phyloP scores from a whole-genome alignment of 768 basidiomycete species.

The Rhodotorula diobovata region DNA sequence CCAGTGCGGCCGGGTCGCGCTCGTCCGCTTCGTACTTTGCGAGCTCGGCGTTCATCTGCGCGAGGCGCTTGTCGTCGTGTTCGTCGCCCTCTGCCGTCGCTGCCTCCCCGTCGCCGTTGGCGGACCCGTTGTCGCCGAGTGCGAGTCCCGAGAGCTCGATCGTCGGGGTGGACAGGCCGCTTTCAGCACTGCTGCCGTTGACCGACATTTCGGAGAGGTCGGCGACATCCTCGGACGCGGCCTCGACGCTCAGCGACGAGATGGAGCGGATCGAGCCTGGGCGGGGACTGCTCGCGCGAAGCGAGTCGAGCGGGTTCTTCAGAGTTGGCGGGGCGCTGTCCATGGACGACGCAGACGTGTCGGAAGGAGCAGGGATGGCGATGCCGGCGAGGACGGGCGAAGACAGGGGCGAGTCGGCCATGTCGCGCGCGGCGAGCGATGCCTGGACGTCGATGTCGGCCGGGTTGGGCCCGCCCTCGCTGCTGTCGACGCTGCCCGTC shows the following conservation, averaged over 20 bases:
- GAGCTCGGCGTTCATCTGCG: conserved; percentile 9
- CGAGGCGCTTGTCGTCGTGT: conserved; percentile 4
- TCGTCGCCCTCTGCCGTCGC: neutral
- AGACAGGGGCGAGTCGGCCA: neutral
- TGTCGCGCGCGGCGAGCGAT: neutral
- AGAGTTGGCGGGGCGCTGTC: neutral
- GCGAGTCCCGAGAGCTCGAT: neutral
- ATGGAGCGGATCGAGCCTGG: conserved; percentile 13
- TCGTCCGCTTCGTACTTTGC: conserved; percentile 14
- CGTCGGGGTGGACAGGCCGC: neutral
- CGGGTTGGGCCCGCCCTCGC: conserved; percentile 10
- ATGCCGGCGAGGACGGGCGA: neutral
- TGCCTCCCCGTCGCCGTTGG: neutral
- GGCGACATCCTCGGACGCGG: conserved; percentile 21
- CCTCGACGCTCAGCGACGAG: conserved; percentile 30
- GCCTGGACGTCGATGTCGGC: conserved; percentile 7
- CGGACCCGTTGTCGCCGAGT: neutral
- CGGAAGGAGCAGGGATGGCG: neutral
- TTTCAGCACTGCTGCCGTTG: neutral
- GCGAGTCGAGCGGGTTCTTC: conserved; percentile 8
- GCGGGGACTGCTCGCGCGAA: conserved; percentile 4
- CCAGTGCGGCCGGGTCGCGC: conserved; percentile 16
- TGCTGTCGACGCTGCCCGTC: conserved; percentile 20
- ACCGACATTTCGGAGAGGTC: conserved; percentile 1
- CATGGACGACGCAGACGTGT: conserved; percentile 1